phyloP scores from a whole-genome alignment of 257 asterid genomes.

The Nicotiana sylvestris region DNA sequence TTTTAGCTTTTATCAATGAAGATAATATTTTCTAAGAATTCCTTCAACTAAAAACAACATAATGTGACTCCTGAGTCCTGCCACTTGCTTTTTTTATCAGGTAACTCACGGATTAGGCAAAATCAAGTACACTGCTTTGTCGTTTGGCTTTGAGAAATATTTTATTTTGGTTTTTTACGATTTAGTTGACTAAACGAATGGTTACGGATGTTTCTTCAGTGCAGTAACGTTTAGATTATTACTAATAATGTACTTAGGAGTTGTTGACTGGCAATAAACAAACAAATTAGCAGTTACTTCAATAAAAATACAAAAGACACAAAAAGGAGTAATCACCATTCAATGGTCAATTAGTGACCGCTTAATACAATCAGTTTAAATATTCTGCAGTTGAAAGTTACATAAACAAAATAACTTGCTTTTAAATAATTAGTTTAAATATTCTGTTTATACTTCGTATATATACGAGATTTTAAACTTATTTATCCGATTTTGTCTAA shows the following conservation, averaged over 20 bases:
- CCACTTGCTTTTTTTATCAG: neutral
- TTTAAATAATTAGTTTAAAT: no score
- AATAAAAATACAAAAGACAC: neutral
- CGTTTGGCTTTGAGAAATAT: neutral
- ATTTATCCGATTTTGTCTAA: no score
- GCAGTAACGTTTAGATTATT: neutral
- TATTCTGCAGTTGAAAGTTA: no score
- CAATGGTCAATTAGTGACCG: neutral
- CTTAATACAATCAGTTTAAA: neutral
- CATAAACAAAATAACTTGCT: no score
- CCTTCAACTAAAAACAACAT: no score
- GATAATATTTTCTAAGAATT: no score
- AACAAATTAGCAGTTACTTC: neutral
- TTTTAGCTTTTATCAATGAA: no score
- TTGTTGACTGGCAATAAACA: neutral
- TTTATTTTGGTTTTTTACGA: no score
- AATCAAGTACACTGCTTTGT: neutral
- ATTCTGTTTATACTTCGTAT: no score
- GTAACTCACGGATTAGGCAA: neutral
- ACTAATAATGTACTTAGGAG: neutral
- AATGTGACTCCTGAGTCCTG: no score
- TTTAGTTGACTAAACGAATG: slow-evolving; percentile 4
- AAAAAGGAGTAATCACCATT: neutral
- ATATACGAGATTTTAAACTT: no score
- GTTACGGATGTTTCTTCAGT: neutral